Evolutionary conservation across 176 grass and related monocot genomes (phyloP), one percentile per base, ranked within the genome.

Genomic region (Secale cereale): DNA sequence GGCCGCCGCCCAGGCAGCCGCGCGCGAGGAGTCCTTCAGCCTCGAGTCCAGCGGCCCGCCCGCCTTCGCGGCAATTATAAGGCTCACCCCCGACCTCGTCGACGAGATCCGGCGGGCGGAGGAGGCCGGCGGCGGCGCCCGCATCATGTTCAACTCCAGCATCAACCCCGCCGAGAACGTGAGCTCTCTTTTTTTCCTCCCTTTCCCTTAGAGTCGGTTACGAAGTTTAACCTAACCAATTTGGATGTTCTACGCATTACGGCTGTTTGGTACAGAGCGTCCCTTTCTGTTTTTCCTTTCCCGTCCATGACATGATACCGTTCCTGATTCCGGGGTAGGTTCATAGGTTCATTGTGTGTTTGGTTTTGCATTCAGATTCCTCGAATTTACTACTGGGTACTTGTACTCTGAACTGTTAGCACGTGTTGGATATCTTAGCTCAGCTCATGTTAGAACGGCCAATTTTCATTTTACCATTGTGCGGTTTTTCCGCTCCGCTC

Each of bases 51-150:
- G 81, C 16, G 90, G 90, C 0, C 75, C 84, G 12, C 90, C 87
- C 26, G 82, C 94, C 85, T 99, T 94, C 32, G 94, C 90, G 60
- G 94, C 97, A 43, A 90, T 99, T 69, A 92, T 99, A 76, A 63
- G 85, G 84, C 88, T 99, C 9, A 91, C 89, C 64, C 97, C 94
- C 17, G 94, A 96, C 92, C 89, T 99, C 56, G 77, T 97, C 33
- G 97, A 99, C 81, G 97, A 99, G 92, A 99, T 99, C 88, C 92
- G 88, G 50, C 94, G 94, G 48, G 82, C 85, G 48, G 97, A 99
- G 94, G 90, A 91, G n/a, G 86, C 89, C 64, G 97, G 97, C 15
- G 85, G 86, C 41, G 83, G 74, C 29, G 97, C 94, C 12, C 88
- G 90, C 65, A 99, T 99, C 83, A 99, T 92, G 92, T 99, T 97